Percentiles rank a stretch among this genome's conserved stretches.
phyloP scores from a whole-genome alignment of 2,329 filamentous ascomycete genomes.

The Colletotrichum endophyticum region DNA sequence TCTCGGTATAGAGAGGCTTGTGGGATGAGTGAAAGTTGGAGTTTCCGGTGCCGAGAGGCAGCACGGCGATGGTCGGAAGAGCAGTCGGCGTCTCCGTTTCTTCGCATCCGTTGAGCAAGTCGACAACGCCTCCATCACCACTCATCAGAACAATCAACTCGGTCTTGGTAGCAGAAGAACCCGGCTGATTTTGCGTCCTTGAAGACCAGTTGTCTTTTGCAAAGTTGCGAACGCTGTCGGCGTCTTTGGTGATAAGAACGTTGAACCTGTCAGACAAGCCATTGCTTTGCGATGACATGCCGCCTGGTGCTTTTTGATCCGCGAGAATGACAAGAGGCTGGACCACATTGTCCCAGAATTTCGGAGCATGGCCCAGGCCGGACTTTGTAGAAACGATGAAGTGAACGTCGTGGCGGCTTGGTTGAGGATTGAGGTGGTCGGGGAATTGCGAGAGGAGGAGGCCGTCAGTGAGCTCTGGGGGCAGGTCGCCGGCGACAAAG shows the following conservation, averaged over 20 bases:
- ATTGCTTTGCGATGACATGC: neutral
- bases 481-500: slow-evolving; percentile 33
- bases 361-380: slow-evolving; percentile 61
- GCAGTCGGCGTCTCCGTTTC: slow-evolving; percentile 17
- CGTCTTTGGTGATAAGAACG: slow-evolving; percentile 67
- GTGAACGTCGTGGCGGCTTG: slow-evolving; percentile 45
- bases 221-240: slow-evolving; percentile 69
- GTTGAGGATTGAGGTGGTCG: slow-evolving; percentile 31
- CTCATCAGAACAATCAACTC: slow-evolving; percentile 78
- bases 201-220: slow-evolving; percentile 45
- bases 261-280: slow-evolving; percentile 41
- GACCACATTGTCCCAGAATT: slow-evolving; percentile 61
- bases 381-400: slow-evolving; percentile 72
- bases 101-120: slow-evolving; percentile 73
- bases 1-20: slow-evolving; percentile 55
- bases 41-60: slow-evolving; percentile 71
- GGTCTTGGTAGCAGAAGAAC: slow-evolving; percentile 1
- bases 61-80: slow-evolving; percentile 52
- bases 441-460: slow-evolving; percentile 44
- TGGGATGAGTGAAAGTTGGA: slow-evolving; percentile 68
- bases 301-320: slow-evolving; percentile 7
- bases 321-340: slow-evolving; percentile 58
- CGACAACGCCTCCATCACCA: slow-evolving; percentile 86
- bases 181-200: slow-evolving; percentile 28
- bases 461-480: slow-evolving; percentile 37